Percentiles rank a stretch among this genome's conserved stretches.
phyloP scores from a whole-genome alignment of 306 rosid species.

The Cucurbita maxima region DNA sequence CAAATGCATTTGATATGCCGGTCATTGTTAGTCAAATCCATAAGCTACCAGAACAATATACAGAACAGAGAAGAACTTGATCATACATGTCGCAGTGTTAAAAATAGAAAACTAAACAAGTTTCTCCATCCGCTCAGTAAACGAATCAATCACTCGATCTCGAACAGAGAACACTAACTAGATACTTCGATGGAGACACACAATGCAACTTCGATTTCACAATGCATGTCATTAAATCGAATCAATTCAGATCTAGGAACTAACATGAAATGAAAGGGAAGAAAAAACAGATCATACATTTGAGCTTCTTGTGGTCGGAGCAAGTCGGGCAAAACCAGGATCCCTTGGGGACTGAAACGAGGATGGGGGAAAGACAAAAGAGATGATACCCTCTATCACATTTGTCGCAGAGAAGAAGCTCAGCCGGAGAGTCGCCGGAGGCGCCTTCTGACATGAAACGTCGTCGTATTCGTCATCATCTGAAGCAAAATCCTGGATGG shows the following conservation, averaged over 20 bases:
- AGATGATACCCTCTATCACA: slow-evolving; percentile 64
- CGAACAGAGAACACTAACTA: background rate
- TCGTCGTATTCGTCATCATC: slow-evolving; percentile 6
- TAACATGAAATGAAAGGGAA: background rate
- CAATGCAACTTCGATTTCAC: background rate
- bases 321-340: slow-evolving; percentile 69
- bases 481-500: background rate
- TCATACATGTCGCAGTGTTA: background rate
- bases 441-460: slow-evolving; percentile 34
- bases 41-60: background rate
- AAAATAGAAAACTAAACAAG: background rate
- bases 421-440: slow-evolving; percentile 42
- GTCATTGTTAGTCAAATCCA: background rate
- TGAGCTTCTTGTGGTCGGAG: slow-evolving; percentile 29
- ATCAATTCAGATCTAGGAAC: background rate
- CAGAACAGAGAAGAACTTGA: background rate
- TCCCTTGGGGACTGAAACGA: slow-evolving; percentile 51
- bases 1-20: background rate
- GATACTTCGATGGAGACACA: background rate
- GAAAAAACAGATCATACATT: slow-evolving; percentile 20
- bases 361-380: slow-evolving; percentile 64
- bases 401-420: slow-evolving; percentile 65
- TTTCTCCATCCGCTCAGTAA: background rate
- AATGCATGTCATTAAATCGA: background rate
- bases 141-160: background rate